A percentile compares a stretch with the other conserved stretches of the same genome.
These are phyloP conservation scores for Quercus tomentella DNA, from an alignment of 331 rosid species.

Conservation along the genomic window DNA sequence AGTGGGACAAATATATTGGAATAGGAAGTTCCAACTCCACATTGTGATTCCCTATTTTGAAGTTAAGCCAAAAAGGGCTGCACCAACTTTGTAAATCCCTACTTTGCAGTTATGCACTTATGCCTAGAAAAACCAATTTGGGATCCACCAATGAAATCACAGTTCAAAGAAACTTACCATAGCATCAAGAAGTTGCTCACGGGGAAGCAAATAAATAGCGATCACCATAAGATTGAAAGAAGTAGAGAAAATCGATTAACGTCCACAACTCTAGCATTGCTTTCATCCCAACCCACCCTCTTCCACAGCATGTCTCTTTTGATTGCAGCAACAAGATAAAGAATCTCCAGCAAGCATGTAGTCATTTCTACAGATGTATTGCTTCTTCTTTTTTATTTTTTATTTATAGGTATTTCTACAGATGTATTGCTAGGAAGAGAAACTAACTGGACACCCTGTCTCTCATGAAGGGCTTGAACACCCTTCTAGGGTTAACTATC, in stretches of 20 bases:
- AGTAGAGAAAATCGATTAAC: not conserved
- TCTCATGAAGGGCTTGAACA: not conserved
- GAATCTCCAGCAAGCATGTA: not conserved
- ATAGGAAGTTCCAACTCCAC: too few species aligned
- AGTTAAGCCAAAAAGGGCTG: not conserved
- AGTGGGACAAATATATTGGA: too few species aligned
- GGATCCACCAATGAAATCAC: not conserved
- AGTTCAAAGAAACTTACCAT: not conserved
- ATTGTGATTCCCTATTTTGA: too few species aligned
- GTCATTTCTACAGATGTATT: not conserved
- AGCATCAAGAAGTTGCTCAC: not conserved
- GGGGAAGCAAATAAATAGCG: not conserved
- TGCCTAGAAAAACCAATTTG: too few species aligned
- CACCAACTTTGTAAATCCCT: not conserved
- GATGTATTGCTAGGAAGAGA: too few species aligned
- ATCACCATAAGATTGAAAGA: not conserved
- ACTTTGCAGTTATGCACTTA: not conserved
- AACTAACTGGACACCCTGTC: not conserved
- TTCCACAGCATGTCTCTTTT: not conserved
- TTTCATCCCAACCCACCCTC: not conserved
- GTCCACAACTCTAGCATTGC: not conserved
- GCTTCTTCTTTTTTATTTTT: too few species aligned
- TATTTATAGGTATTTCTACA: too few species aligned
- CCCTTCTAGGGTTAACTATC: not conserved
- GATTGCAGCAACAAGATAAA: not conserved